Evolutionary conservation across 306 rosid genomes (phyloP), one percentile per base, ranked within the genome.

Genomic region (Citrullus colocynthis): DNA sequence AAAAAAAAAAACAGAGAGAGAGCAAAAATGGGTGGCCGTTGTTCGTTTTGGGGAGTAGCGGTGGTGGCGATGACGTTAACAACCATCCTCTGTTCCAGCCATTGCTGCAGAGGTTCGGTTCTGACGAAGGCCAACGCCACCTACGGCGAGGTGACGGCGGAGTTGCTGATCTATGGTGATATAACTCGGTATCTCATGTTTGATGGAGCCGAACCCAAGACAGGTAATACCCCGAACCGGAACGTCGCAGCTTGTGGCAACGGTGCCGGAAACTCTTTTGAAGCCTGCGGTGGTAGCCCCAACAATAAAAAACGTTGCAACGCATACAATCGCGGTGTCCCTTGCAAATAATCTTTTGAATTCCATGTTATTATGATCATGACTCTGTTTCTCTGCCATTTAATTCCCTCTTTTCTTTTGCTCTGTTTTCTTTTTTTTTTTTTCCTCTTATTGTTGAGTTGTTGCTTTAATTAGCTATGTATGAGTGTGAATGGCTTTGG

Each of bases 141-240:
- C 1, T 55, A 18, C 24, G 59, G 24, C 24, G 59, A 6, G 24
- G 1, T 7, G 24, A 8, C 21, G 10, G 21, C 10, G 24, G 59
- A 55, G 21, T 18, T 18, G 59, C n/a, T 52, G 20, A 17, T 52
- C 9, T 6, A 17, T 2, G 7, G 7, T 16, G 57, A 52, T 16
- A 16, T 52, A 52, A 17, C 57, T 52, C 59, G 59, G 24, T 55
- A 1, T 55, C 24, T 55, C 9, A 55, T 6, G 3, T 18, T 6
- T 6, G 0, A 6, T 0, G 11, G 1, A 3, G 1, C 10, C 1
- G 1, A 18, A 0, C 0, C 28, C 10, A 0, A 6, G 5, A 56
- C 61, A 7, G 61, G 9, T 3, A 7, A 8, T 0, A 56, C 61
- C 28, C 4, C 0, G 0, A 3, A 56, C 12, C 12, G 1, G 2